Evolutionary conservation across 31 red algal species (phyloP), one percentile per base, ranked within the genome.

Genomic region (Odonthalia washingtoniensis): DNA sequence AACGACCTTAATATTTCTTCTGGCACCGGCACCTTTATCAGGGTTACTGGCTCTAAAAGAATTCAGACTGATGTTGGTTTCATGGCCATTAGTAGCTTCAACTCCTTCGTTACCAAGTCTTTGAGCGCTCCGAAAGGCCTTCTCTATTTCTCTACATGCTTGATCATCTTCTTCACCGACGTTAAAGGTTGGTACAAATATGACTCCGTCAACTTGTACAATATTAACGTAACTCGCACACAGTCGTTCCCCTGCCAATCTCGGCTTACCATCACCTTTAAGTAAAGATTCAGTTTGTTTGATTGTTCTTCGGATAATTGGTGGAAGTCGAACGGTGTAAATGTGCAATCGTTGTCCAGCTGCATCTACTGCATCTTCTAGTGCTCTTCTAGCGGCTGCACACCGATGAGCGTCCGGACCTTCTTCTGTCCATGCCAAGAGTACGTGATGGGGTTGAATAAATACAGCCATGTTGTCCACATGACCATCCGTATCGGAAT

Each of bases 401-500:
- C 84, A 86, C 46, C 88, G 30, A 40, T n/a, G 61, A 24, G 24
- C 32, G 16, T 67, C 45, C 53, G 64, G 35, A 16, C 69, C 53
- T 14, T 41, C 69, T 42, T 92, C 92, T 0, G 88, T 85, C 89
- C 89, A 92, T 5, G 90, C 70, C 39, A 98, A 40, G 3, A 87
- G 75, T 16, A 98, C 92, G 32, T 84, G 66, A 32, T 70, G 89
- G 18, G 65, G 44, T 40, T 42, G 40, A 5, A 84, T 67, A 72
- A 98, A 98, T 3, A 89, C 76, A 45, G 78, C 83, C 80, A 98
- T 72, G 78, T 98, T 98, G 43, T 98, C 95, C 33, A 98, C 95
- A 78, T 98, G 95, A 2, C 95, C 95, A 64, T 92, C 83, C 28
- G 89, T 92, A 75, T 98, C 95, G 32, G 35, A 37, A 68, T 98